A percentile compares a stretch with the other conserved stretches of the same genome.
phyloP scores from a whole-genome alignment of 495 filamentous ascomycete species.

The Hypoxylon perforatum region DNA sequence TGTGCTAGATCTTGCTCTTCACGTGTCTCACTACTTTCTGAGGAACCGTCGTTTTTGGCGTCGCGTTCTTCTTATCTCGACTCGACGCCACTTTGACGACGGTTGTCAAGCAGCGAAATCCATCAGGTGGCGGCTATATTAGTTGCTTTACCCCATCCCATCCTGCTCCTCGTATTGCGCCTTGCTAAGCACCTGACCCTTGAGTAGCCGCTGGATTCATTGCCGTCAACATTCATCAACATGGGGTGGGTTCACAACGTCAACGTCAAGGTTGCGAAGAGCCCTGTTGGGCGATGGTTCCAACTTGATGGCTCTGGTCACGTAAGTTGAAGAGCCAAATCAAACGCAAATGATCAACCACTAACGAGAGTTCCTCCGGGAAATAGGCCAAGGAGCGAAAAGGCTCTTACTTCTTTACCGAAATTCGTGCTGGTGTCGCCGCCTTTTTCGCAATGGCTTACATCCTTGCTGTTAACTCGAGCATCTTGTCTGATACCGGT shows the following conservation, averaged over 20 bases:
- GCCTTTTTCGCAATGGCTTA: conserved; percentile 91
- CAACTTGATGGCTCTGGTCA: conserved; percentile 78
- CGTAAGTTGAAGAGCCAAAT: conserved; percentile 59
- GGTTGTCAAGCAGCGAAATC: background rate
- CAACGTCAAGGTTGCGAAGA: conserved; percentile 66
- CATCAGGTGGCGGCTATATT: background rate
- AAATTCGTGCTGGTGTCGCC: conserved; percentile 80
- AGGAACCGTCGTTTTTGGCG: conserved; percentile 1
- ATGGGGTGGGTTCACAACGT: conserved; percentile 62
- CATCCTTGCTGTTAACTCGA: conserved; percentile 77
- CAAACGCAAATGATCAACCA: background rate
- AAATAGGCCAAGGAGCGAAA: conserved; percentile 74
- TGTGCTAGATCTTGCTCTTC: conserved; percentile 5
- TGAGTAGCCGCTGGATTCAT: background rate
- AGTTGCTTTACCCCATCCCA: background rate
- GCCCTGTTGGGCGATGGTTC: conserved; percentile 77
- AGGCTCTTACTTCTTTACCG: conserved; percentile 80
- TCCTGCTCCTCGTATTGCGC: background rate
- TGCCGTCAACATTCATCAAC: conserved; percentile 17
- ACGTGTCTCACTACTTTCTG: conserved; percentile 1
- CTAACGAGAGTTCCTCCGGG: conserved; percentile 13
- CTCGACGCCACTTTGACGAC: background rate
- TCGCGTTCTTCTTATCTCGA: background rate
- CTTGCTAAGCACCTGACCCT: background rate
- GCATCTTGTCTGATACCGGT: conserved; percentile 68